Evolutionary conservation across 2,329 filamentous ascomycete genomes (phyloP), one percentile per base, ranked within the genome.

Genomic region (Claviceps humidiphila): DNA sequence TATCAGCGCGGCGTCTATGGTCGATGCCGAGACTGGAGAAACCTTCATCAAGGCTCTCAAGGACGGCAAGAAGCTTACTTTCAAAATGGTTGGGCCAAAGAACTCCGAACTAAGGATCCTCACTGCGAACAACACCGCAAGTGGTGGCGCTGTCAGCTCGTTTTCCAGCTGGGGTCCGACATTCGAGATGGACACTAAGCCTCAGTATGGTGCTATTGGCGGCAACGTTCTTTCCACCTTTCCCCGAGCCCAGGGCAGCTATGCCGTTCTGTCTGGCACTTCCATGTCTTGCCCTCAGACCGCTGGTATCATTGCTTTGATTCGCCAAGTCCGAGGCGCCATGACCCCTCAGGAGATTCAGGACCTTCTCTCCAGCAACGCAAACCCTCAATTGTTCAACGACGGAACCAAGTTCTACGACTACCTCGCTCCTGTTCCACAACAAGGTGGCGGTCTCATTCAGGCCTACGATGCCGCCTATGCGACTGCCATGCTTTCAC

Each of bases 141-240:
- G 72, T 0, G 76, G 74, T 1, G 80, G 80, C 6, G 75, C 71
- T 46, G 60, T 76, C 38, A 79, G 74, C 58, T 64, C 63, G 5
- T 81, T 68, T 61, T 78, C 75, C 43, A 75, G 73, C 5, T 84
- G 79, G 80, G 80, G 80, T 7, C 80, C 80, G 2, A 79, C 74
- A 2, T 82, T 72, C 62, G 78, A 83, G 59, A 68, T 78, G 56
- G 72, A 75, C 46, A 63, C 76, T 47, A 80, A 79, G 63, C 78
- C 78, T 0, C 72, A 80, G 57, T 63, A 80, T 43, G 74, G 72
- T n/a, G 68, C 76, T 1, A 74, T 77, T 2, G 78, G 80, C 39
- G 77, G 77, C 47, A 70, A 71, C 49, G 81, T 83, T 46, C 63
- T 83, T 26, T 80, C 78, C 9, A 82, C 78, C 0, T 82, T 70